Evolutionary conservation across 1,284 basidiomycete species (phyloP).

Genomic region (Fomitopsis betulina): DNA sequence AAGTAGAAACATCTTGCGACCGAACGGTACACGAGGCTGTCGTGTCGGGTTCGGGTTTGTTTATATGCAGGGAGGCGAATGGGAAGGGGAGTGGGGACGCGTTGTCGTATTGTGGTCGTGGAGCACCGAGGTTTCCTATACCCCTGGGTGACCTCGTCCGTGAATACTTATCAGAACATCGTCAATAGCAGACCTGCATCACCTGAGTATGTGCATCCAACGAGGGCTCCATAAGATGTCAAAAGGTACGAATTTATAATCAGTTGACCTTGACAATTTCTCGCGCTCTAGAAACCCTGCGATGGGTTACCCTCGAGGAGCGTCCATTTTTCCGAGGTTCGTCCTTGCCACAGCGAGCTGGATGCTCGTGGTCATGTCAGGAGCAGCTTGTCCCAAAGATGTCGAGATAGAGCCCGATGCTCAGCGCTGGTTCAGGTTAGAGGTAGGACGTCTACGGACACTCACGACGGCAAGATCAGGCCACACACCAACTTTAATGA

Average conservation of each 20-base stretch:
- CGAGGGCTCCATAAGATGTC: neutral
- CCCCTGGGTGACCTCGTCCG: neutral
- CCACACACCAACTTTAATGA: too few relatives aligned
- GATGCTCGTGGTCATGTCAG: neutral
- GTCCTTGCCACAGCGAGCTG: neutral
- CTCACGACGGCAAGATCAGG: neutral
- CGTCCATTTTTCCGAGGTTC: neutral
- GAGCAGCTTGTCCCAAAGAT: too few relatives aligned
- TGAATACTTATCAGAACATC: neutral
- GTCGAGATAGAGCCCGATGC: too few relatives aligned
- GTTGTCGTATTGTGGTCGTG: neutral
- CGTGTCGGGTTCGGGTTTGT: neutral
- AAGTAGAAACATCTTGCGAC: neutral
- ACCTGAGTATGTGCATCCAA: neutral
- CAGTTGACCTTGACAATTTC: neutral
- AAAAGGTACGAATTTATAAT: neutral
- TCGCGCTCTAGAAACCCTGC: neutral
- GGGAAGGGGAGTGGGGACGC: neutral
- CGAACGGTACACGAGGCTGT: neutral
- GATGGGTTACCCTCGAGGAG: neutral
- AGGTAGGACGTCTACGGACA: neutral
- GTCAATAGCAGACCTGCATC: neutral
- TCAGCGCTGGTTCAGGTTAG: too few relatives aligned
- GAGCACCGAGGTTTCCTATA: slow-evolving; percentile 1
- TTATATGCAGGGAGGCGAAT: neutral